Conservation (phyloP, 2,329 filamentous ascomycete genomes). For the Penicillium glabrum region DNA sequence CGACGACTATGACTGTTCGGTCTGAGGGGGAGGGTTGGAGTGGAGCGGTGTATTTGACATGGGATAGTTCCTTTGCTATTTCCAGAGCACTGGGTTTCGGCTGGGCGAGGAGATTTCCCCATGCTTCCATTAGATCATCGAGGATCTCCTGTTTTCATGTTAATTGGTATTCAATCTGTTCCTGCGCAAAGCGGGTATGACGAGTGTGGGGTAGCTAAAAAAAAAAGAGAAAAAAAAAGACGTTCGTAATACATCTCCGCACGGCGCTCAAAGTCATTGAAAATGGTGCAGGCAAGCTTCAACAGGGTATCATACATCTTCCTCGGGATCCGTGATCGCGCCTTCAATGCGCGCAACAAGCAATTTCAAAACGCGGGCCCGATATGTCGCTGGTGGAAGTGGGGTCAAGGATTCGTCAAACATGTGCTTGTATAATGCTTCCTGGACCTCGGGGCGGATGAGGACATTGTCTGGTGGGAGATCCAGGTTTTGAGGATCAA, state of each 20-base stretch:
- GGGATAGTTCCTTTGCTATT: slow-evolving; percentile 69
- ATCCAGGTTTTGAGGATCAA: slow-evolving; percentile 59
- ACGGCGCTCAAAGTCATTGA: not conserved
- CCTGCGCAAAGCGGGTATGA: not conserved
- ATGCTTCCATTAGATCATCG: slow-evolving; percentile 70
- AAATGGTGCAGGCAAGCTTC: not conserved
- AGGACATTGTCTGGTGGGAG: slow-evolving; percentile 64
- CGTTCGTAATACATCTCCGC: not conserved
- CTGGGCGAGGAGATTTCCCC: slow-evolving; percentile 65
- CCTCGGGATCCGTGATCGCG: slow-evolving; percentile 76
- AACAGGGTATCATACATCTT: slow-evolving; percentile 65
- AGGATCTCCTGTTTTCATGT: slow-evolving; percentile 68
- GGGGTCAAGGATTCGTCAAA: slow-evolving; percentile 61
- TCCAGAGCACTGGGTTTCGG: slow-evolving; percentile 64
- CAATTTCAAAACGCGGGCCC: slow-evolving; percentile 69
- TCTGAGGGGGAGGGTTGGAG: not conserved
- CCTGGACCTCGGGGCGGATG: slow-evolving; percentile 62
- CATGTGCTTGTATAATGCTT: slow-evolving; percentile 63
- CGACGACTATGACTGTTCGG: slow-evolving; percentile 46
- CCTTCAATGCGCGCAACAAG: slow-evolving; percentile 69
- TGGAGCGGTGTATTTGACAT: slow-evolving; percentile 67
- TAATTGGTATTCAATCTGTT: not conserved
- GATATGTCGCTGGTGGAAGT: slow-evolving; percentile 68
- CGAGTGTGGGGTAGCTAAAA: not conserved
- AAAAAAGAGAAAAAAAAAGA: not conserved